phyloP scores from a whole-genome alignment of 805 yeast species.

The Lachancea cidri region DNA sequence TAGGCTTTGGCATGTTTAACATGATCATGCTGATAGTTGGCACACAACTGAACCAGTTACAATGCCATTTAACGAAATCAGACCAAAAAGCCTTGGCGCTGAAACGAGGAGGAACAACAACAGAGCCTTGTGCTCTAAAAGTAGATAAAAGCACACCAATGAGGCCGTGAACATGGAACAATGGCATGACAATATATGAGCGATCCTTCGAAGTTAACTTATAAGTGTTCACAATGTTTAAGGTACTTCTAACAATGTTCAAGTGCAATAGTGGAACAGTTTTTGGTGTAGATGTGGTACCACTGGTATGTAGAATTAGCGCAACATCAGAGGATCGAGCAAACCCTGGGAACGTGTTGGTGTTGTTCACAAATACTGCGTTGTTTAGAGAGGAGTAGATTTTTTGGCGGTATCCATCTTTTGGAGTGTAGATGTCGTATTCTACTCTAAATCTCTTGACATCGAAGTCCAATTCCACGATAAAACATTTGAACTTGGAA shows the following conservation, averaged over 20 bases:
- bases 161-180: slow-evolving; percentile 73
- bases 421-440: slow-evolving; percentile 31
- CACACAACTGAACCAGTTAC: slow-evolving; percentile 73
- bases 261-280: slow-evolving; percentile 67
- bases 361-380: slow-evolving; percentile 31
- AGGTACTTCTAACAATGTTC: slow-evolving; percentile 55
- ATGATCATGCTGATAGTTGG: slow-evolving; percentile 72
- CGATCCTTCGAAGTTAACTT: slow-evolving; percentile 44
- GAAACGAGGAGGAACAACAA: slow-evolving; percentile 57
- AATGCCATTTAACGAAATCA: slow-evolving; percentile 45
- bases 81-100: slow-evolving; percentile 59
- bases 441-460: slow-evolving; percentile 39
- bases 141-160: slow-evolving; percentile 63
- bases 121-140: slow-evolving; percentile 53
- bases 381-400: slow-evolving; percentile 23
- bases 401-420: slow-evolving; percentile 22
- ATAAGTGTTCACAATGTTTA: slow-evolving; percentile 56
- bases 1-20: slow-evolving; percentile 47
- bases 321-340: slow-evolving; percentile 52
- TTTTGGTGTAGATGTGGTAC: slow-evolving; percentile 73
- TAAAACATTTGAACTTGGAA: slow-evolving; percentile 38
- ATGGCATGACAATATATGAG: slow-evolving; percentile 67
- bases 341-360: slow-evolving; percentile 36
- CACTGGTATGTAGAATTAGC: slow-evolving; percentile 64
- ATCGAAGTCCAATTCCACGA: slow-evolving; percentile 51